These are phyloP conservation scores for Linaria vulgaris DNA, from an alignment of 257 asterid genomes.

Conservation along the genomic window DNA sequence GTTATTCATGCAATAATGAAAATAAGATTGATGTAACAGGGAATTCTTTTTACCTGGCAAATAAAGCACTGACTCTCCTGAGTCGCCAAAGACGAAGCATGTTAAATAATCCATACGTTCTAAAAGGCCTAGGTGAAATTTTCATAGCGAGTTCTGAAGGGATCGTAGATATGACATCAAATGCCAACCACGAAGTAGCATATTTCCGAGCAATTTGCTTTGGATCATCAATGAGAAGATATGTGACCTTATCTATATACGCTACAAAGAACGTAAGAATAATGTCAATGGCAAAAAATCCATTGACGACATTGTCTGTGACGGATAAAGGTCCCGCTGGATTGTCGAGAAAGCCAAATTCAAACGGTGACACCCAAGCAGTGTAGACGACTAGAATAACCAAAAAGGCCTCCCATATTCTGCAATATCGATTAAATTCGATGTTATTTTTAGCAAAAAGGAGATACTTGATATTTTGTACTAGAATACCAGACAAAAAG, in stretches of 20 bases:
- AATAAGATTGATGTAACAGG: neutral
- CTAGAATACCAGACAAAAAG: neutral
- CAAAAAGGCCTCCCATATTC: slow-evolving; percentile 51
- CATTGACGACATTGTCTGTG: slow-evolving; percentile 52
- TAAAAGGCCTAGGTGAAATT: slow-evolving; percentile 38
- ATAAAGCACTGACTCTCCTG: slow-evolving; percentile 52
- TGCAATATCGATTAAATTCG: slow-evolving; percentile 27
- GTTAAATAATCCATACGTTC: slow-evolving; percentile 46
- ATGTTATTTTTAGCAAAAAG: slow-evolving; percentile 16
- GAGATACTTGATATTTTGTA: neutral
- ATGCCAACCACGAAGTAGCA: slow-evolving; percentile 45
- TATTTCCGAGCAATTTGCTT: slow-evolving; percentile 48
- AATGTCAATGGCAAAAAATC: slow-evolving; percentile 57
- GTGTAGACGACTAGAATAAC: slow-evolving; percentile 52
- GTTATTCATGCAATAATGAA: neutral
- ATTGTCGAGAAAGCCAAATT: slow-evolving; percentile 48
- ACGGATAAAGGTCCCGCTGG: slow-evolving; percentile 42
- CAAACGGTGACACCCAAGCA: slow-evolving; percentile 63
- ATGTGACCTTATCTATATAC: slow-evolving; percentile 42
- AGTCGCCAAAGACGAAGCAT: slow-evolving; percentile 70
- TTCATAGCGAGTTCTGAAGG: slow-evolving; percentile 52
- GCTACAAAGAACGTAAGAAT: slow-evolving; percentile 66
- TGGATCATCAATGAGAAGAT: slow-evolving; percentile 46
- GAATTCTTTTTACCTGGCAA: slow-evolving; percentile 44
- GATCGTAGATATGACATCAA: slow-evolving; percentile 53